Base-by-base conservation (phyloP, 805 yeast genomes). In the Candida berthetii region DNA sequence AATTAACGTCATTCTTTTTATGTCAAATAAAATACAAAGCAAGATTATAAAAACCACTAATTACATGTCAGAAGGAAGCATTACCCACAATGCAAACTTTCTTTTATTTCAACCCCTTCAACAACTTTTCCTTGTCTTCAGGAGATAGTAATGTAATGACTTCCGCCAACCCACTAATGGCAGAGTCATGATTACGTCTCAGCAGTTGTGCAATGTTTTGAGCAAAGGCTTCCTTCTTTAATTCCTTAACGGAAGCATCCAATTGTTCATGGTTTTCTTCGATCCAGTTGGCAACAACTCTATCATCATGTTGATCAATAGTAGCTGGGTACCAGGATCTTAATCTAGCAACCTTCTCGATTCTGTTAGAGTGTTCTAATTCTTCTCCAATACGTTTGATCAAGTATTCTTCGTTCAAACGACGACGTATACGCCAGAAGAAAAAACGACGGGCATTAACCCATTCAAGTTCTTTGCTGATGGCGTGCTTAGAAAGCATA, bases 361-460 rank as follows among this genome's bases (percentile, higher is more conserved):
- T 71, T 64, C 90, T 80, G 16, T 77, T 69, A 18, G 83, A 73
- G 41, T 66, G 62, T 39, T 79, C 69, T 42, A 85, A 62, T 44
- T 78, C 82, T 43, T 77, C 80, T 41, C 79, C 77, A 51, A 90
- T 76, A 59, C 85, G 76, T 64, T 76, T 80, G 62, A 88, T 69
- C 61, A 91, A 71, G 65, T 88, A 87, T 64, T 87, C 95, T 68
- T 93, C 99, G 61, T 85, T 82, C 65, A 93, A 72, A 65, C 96
- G 87, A 69, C 99, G 84, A 71, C 97, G 86, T 47, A 88, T 78
- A 67, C 99, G 82, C 99, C 99, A 93, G 93, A 87, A 93, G 81
- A 93, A 93, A 80, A 76, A 86, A 58, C 98, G 81, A 74, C 99
- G 87, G 25, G 97, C 78, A 39, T 89, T 74, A 36, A 65, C 64